These are phyloP conservation scores for Silene coronaria DNA, from an alignment of 179 eudicot genomes.

Conservation along the genomic window DNA sequence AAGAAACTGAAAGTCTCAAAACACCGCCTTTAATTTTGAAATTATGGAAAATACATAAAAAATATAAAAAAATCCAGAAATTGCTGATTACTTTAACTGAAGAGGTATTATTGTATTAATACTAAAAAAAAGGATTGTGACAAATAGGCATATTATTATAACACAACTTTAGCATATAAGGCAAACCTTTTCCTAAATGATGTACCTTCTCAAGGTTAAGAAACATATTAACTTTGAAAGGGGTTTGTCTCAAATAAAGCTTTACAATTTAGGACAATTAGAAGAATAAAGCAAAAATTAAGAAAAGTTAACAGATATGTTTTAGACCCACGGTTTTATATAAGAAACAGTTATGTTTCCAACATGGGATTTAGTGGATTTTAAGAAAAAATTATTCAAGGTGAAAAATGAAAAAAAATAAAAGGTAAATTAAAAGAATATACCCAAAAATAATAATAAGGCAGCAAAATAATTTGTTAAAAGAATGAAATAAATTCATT, in stretches of 20 bases:
- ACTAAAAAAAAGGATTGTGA: constrained; percentile 28
- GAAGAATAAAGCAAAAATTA: neutral
- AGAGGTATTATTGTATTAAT: constrained; percentile 11
- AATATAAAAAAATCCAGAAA: constrained; percentile 27
- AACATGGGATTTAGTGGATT: constrained; percentile 19
- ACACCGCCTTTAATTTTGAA: constrained; percentile 22
- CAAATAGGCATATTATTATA: constrained; percentile 17
- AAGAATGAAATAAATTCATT: neutral
- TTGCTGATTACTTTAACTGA: constrained; percentile 54
- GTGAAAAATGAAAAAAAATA: neutral
- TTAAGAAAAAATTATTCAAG: constrained; percentile 2
- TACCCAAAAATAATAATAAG: constrained; percentile 3
- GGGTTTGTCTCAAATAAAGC: constrained; percentile 17
- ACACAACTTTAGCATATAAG: constrained; percentile 12
- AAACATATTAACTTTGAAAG: constrained; percentile 13
- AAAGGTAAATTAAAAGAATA: constrained; percentile 1
- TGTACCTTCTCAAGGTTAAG: constrained; percentile 12
- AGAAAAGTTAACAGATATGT: neutral
- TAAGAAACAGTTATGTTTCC: no score
- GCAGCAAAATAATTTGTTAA: neutral
- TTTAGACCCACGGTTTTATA: constrained; percentile 2
- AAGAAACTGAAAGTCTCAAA: no score
- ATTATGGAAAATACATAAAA: constrained; percentile 17
- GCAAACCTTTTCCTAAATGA: constrained; percentile 19
- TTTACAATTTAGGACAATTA: constrained; percentile 2